Conservation (phyloP, 768 basidiomycete genomes). For the Trametes cubensis region DNA sequence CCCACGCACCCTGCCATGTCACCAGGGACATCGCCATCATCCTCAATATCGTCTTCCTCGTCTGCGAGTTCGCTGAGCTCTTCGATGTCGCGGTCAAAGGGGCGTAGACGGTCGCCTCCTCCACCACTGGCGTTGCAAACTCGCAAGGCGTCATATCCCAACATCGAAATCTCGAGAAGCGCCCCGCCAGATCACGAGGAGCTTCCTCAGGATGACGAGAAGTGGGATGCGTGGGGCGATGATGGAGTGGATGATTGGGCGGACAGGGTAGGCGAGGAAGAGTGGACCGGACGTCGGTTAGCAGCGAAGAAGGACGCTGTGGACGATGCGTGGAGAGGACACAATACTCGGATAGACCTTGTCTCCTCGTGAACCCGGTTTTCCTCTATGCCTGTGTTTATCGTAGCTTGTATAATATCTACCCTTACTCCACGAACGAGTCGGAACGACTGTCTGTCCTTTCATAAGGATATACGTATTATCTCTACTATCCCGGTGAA, state of each 20-base stretch:
- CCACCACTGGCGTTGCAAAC: conserved; percentile 27
- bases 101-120: conserved; percentile 30
- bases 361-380: conserved; percentile 2
- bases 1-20: conserved; percentile 48
- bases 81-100: conserved; percentile 30
- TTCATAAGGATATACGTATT: too few species aligned
- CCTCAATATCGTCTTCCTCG: conserved; percentile 38
- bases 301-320: conserved; percentile 42
- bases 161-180: conserved; percentile 14
- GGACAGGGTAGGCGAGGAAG: conserved; percentile 49
- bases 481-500: too few species aligned
- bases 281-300: conserved; percentile 46
- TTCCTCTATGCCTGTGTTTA: conserved; percentile 1
- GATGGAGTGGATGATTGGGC: conserved; percentile 52
- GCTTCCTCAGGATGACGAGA: conserved; percentile 23
- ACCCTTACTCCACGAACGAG: neutral
- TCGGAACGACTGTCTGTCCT: neutral
- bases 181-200: conserved; percentile 17
- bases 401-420: conserved; percentile 6
- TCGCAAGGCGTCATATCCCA: conserved; percentile 19
- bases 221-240: conserved; percentile 52
- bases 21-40: conserved; percentile 40
- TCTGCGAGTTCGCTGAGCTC: conserved; percentile 34
- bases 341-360: conserved; percentile 10
- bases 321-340: conserved; percentile 34